Evolutionary conservation across 2,329 filamentous ascomycete genomes (phyloP), one percentile per base, ranked within the genome.

Genomic region (Metarhizium anisopliae): DNA sequence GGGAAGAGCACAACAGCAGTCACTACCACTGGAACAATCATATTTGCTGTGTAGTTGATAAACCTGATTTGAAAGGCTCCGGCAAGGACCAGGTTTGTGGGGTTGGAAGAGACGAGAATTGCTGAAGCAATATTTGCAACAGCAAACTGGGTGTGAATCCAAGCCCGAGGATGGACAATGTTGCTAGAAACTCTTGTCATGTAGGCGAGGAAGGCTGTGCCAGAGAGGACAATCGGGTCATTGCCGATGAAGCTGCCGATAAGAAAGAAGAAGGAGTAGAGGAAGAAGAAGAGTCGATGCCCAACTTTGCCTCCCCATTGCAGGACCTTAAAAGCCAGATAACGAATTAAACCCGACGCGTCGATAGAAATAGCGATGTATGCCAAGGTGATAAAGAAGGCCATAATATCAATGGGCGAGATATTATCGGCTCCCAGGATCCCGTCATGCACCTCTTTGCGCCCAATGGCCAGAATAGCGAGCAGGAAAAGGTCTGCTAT

Each of bases 291-390:
- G 1, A 90, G 74, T 30, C 78, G 70, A 57, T 85, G 83, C 0
- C 87, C 87, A n/a, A 79, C 78, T 58, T 82, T 77, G 3, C 86
- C 86, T 51, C 83, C 86, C 70, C 79, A 83, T 56, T 85, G 77
- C 2, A 90, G 73, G 0, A 89, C 86, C 58, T 81, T 86, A 73
- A 87, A 88, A 0, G 87, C 86, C 25, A 89, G 66, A 59, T 77
- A 90, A 55, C 86, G 74, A 62, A 90, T 89, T 16, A 90, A 73
- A 3, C 87, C 87, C 0, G 86, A 89, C 2, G 87, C 86, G 60
- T 90, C 87, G 57, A 90, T 87, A 0, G 86, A 89, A 50, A 90
- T 88, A 50, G 87, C 86, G 57, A 90, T 89, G 62, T 90, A 90
- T 2, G 87, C 86, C 47, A 89, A 67, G 0, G 85, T 87, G 47